Conservation (phyloP, 2,329 filamentous ascomycete genomes). For the Penicillium expansum region DNA sequence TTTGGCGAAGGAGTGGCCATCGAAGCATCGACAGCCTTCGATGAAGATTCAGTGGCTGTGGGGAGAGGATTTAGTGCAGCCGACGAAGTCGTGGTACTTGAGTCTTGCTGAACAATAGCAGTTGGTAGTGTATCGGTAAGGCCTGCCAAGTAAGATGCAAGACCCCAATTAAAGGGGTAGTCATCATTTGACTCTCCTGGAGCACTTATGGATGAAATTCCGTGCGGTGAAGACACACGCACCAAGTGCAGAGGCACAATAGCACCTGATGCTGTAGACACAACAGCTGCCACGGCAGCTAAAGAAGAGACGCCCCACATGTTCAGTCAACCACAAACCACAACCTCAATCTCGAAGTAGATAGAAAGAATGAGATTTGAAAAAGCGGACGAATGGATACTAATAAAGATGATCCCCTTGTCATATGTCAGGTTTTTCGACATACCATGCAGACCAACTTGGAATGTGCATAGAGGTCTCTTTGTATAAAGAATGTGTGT, state of each 20-base stretch:
- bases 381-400: neutral
- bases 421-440: neutral
- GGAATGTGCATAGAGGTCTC: constrained; percentile 10
- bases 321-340: constrained; percentile 7
- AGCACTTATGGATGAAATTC: neutral
- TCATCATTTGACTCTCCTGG: neutral
- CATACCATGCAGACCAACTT: neutral
- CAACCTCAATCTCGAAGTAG: constrained; percentile 9
- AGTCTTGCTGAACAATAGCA: neutral
- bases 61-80: neutral
- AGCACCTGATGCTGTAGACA: constrained; percentile 14
- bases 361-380: neutral
- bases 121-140: neutral
- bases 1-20: neutral
- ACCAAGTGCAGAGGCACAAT: constrained; percentile 10
- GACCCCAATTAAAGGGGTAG: neutral
- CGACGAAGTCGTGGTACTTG: neutral
- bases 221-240: neutral
- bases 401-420: neutral
- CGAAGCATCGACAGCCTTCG: neutral
- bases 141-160: constrained; percentile 1
- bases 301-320: constrained; percentile 18
- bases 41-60: neutral
- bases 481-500: constrained; percentile 13
- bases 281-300: constrained; percentile 11